A percentile compares a stretch with the other conserved stretches of the same genome.
Evolutionary conservation across 1,284 basidiomycete species (phyloP).

Genomic region (Exsudoporus floridanus): DNA sequence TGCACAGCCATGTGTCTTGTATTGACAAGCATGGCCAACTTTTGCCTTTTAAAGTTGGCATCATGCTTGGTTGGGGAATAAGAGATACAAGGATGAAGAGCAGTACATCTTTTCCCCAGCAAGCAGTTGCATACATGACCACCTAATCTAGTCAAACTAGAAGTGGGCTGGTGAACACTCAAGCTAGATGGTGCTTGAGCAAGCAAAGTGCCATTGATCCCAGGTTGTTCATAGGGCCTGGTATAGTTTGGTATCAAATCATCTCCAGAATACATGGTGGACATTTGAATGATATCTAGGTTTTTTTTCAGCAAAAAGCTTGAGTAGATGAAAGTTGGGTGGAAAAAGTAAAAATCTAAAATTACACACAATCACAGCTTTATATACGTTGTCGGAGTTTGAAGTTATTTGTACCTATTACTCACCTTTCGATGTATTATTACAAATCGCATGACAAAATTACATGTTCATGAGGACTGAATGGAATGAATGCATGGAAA

Average conservation of each 20-base stretch:
- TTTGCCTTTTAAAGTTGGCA: constrained; percentile 5
- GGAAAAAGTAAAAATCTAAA: not conserved
- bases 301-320: not conserved
- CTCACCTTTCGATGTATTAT: constrained; percentile 7
- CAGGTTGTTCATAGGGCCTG: not conserved
- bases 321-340: not conserved
- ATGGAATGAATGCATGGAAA: not conserved
- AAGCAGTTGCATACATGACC: not conserved
- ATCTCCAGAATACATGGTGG: constrained; percentile 5
- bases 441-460: not conserved
- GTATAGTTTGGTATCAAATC: not conserved
- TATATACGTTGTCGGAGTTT: constrained; percentile 26
- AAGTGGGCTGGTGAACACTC: not conserved
- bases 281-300: not conserved
- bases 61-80: not conserved
- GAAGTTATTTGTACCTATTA: constrained; percentile 3
- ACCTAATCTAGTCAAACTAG: not conserved
- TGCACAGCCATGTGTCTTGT: constrained; percentile 13
- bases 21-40: constrained; percentile 17
- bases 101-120: constrained; percentile 8
- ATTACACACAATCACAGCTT: constrained; percentile 1
- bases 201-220: not conserved
- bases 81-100: not conserved
- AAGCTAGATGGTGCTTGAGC: not conserved
- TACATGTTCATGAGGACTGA: not conserved